Base-by-base conservation (phyloP, 2,329 filamentous ascomycete genomes). In the Botryotinia convoluta region DNA sequence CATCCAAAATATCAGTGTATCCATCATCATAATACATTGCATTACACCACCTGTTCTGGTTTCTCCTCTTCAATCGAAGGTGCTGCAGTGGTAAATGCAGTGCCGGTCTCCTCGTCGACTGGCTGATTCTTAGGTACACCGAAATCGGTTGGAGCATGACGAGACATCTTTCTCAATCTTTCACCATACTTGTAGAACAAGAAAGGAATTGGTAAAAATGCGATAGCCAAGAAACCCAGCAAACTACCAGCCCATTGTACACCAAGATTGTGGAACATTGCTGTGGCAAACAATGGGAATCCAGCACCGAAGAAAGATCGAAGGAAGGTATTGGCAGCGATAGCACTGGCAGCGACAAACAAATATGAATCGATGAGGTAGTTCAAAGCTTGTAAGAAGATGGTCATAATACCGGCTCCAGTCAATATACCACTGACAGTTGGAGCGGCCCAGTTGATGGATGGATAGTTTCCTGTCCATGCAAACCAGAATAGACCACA, bases 391-490 rank as follows among this genome's bases (percentile, higher is more conserved):
- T 75, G 71, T 32, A 89, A 84, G 77, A 91, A 91, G 6, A 91
- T 82, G 72, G 85, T 88, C 6, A 90, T 80, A 75, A 89, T 90
- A 1, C 88, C 88, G 83, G 86, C 88, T 0, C 87, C 86, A 77
- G 90, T 90, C 0, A 86, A 81, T 7, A 89, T 81, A 22, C 88
- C 86, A 22, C 67, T 70, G n/a, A 77, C 45, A 1, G 75, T 77
- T 54, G 76, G 76, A 12, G 73, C 75, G 54, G 75, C 73, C 76
- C 74, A 77, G 73, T 82, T 85, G 32, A 87, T 83, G 1, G 79
- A 79, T 0, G 81, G 79, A 0, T 78, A 80, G 39, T 79, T 83
- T 76, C 79, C 79, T 4, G 81, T 81, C 81, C 82, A 78, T 61
- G 82, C 83, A 78, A 78, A 84, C 80, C 77, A 84, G 79, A 79